Evolutionary conservation across 192 early-diverging fungal species (phyloP), one percentile per base, ranked within the genome.

Genomic region (Umbelopsis vinacea): DNA sequence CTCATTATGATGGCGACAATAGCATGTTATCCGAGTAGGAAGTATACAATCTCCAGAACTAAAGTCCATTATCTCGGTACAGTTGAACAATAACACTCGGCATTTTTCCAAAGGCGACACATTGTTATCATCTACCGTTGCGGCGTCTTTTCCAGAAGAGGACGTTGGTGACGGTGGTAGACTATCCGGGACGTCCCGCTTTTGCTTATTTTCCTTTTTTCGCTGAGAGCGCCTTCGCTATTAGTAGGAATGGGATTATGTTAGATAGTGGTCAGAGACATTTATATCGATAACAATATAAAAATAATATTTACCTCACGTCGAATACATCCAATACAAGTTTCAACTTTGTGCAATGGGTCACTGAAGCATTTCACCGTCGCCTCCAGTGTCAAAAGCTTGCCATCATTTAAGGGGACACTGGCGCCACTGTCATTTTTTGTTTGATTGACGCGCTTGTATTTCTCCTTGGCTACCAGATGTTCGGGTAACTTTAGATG

Each of bases 1-100:
- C 73, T 98, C 96, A 79, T 89, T 86, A 79, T 97, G 96, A 72
- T 98, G 96, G 2, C 96, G 87, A 83, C 96, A 97, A 76, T 98
- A 98, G 84, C 96, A 98, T 7, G 96, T 97, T 68, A 98, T 95
- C 47, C 96, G 86, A 22, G 94, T 94, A 35, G 96, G 96, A 48
- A 98, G 82, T 68, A 94, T 89, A 6, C 89, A 87, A 76, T 96
- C 95, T 67, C 96, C 96, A 53, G 90, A 90, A 79, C 83, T 89
- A 66, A 98, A 96, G 72, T 96, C 95, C 38, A 96, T 86, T 60
- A 95, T 81, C 29, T 92, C 90, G 71, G 82, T 87, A 84, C 92
- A 94, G 79, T 97, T 97, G 78, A 97, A 96, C 17, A 97, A 87
- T 3, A 97, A 73, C 35, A 96, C 92, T 50, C 92, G 90, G 71